Percentiles rank a stretch among this genome's conserved stretches.
Conservation (phyloP, 2,329 filamentous ascomycete genomes). For the Tolypocladium ophioglossoides region DNA sequence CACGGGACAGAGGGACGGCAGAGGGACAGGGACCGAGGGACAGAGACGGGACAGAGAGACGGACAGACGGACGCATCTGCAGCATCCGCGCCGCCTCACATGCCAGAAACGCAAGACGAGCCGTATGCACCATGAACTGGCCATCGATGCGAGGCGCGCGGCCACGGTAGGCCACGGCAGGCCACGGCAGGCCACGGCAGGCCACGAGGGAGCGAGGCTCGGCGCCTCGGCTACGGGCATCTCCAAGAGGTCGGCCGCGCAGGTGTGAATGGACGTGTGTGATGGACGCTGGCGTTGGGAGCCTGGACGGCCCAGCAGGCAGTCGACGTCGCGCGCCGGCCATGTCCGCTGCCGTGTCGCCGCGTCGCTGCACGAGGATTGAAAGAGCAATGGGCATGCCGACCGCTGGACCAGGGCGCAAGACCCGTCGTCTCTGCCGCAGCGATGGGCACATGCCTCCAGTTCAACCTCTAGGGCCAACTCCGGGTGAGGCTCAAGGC, state of each 20-base stretch:
- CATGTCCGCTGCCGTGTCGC: neutral
- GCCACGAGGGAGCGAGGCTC: constrained; percentile 2
- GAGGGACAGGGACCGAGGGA: no score
- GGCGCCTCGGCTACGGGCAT: constrained; percentile 1
- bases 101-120: neutral
- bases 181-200: neutral
- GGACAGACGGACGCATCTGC: no score
- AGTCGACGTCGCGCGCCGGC: neutral
- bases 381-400: neutral
- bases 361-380: neutral
- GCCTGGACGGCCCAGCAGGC: neutral
- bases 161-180: no score
- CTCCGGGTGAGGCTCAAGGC: neutral
- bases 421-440: neutral
- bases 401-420: neutral
- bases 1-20: neutral
- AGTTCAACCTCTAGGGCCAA: no score
- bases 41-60: no score
- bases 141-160: constrained; percentile 1
- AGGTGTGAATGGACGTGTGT: neutral
- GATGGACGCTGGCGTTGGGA: neutral
- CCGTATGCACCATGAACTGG: neutral
- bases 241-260: constrained; percentile 2
- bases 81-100: neutral
- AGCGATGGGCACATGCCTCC: neutral